Percentiles rank a stretch among this genome's conserved stretches.
Evolutionary conservation across 176 grass and related monocot genomes (phyloP).

Genomic region (Hsuehochloa calcarea): DNA sequence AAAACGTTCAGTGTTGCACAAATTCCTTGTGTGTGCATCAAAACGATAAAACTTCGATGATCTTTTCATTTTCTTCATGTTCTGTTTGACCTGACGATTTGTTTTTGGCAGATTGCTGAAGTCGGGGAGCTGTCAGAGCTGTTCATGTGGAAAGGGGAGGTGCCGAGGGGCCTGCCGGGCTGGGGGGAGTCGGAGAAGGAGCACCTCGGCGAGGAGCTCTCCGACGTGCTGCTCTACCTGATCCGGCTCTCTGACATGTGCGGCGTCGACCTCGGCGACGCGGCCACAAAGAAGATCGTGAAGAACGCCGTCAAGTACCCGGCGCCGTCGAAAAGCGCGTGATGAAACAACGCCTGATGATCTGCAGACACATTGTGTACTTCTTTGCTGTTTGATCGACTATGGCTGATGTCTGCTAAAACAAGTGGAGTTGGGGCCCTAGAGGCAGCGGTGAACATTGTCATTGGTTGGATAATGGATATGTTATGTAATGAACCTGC

Average conservation of each 20-base stretch:
- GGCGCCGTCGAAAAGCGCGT: conserved; percentile 25
- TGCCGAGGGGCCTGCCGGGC: conserved; percentile 53
- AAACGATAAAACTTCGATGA: too few relatives aligned
- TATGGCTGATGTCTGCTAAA: neutral
- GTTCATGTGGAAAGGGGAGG: conserved; percentile 90
- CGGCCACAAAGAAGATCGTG: conserved; percentile 63
- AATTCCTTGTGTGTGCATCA: neutral
- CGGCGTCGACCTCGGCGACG: conserved; percentile 72
- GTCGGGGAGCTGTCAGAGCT: conserved; percentile 85
- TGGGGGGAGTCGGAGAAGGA: conserved; percentile 69
- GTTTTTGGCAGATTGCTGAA: conserved; percentile 47
- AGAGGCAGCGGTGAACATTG: neutral
- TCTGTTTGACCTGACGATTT: neutral
- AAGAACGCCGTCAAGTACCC: conserved; percentile 86
- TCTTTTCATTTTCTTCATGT: neutral
- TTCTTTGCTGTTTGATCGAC: neutral
- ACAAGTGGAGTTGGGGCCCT: too few relatives aligned
- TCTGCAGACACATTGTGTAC: neutral
- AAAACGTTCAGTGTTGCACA: neutral
- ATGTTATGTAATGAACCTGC: neutral
- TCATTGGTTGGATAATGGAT: neutral
- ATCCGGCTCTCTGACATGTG: conserved; percentile 79
- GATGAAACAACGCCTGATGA: neutral
- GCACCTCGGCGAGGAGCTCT: conserved; percentile 84
- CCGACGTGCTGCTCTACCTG: conserved; percentile 78